Percentiles rank a stretch among this genome's conserved stretches.
These are phyloP conservation scores for Didymellaceae sp. DNA, from an alignment of 2,329 filamentous ascomycete species.

Conservation along the genomic window DNA sequence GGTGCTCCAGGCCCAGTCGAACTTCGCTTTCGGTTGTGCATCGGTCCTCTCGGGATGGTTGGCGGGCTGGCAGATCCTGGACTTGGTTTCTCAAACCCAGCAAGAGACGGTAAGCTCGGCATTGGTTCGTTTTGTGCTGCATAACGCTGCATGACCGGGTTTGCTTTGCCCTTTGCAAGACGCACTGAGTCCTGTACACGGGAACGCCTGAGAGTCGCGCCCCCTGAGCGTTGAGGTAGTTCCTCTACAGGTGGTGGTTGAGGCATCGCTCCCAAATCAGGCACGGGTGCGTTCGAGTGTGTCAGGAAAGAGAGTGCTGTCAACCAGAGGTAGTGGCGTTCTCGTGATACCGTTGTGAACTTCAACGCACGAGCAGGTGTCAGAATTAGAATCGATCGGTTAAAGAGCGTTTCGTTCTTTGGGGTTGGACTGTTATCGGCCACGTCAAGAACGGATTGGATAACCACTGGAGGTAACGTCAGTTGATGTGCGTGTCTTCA, in stretches of 20 bases:
- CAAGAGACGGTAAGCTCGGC: constrained; percentile 38
- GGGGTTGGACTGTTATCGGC: constrained; percentile 90
- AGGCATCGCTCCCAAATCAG: constrained; percentile 65
- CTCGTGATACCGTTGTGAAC: constrained; percentile 82
- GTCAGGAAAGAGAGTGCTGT: constrained; percentile 94
- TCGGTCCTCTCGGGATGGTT: constrained; percentile 70
- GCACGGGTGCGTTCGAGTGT: constrained; percentile 81
- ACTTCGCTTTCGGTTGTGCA: constrained; percentile 84
- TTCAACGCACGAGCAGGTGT: constrained; percentile 94
- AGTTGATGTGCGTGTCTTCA: constrained; percentile 6
- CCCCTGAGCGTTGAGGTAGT: constrained; percentile 43
- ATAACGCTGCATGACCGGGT: constrained; percentile 46
- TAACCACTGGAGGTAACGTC: constrained; percentile 68
- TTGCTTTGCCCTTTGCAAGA: constrained; percentile 75
- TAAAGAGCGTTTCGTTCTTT: constrained; percentile 75
- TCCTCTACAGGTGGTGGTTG: constrained; percentile 47
- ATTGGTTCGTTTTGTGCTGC: constrained; percentile 37
- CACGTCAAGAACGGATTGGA: constrained; percentile 96
- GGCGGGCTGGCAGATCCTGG: constrained; percentile 73
- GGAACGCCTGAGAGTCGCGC: constrained; percentile 56
- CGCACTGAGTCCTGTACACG: constrained; percentile 88
- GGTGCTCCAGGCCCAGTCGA: constrained; percentile 80
- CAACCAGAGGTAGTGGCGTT: constrained; percentile 94
- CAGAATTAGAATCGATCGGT: constrained; percentile 91
- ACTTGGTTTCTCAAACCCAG: constrained; percentile 54